Evolutionary conservation across 768 basidiomycete species (phyloP).

Genomic region (Daedaleopsis sinensis): DNA sequence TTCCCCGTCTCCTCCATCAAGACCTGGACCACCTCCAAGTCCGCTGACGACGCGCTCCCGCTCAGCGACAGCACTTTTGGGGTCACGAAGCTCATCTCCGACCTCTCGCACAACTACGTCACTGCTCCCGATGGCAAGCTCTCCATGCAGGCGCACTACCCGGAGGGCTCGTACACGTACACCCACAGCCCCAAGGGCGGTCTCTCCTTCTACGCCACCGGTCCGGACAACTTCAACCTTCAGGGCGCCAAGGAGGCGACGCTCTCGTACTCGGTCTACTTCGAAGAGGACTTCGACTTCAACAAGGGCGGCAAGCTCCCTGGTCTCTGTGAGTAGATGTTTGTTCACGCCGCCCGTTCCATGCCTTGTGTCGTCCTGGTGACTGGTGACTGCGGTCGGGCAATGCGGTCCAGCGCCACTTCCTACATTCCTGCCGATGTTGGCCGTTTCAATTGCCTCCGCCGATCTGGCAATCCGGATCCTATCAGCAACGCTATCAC

Average conservation of each 20-base stretch:
- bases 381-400: too few relatives aligned
- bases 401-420: too few relatives aligned
- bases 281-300: conserved; percentile 65
- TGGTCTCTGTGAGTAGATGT: conserved; percentile 58
- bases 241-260: conserved; percentile 67
- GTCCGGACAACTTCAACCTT: conserved; percentile 53
- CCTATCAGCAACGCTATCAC: too few relatives aligned
- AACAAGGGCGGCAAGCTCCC: conserved; percentile 74
- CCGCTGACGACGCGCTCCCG: conserved; percentile 24
- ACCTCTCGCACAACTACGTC: conserved; percentile 29
- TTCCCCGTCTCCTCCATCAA: conserved; percentile 28
- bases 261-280: conserved; percentile 63
- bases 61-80: conserved; percentile 31
- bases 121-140: conserved; percentile 28
- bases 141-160: conserved; percentile 30
- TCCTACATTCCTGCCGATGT: too few relatives aligned
- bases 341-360: neutral
- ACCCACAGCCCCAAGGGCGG: conserved; percentile 53
- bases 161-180: conserved; percentile 58
- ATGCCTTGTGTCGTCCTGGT: too few relatives aligned
- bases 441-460: too few relatives aligned
- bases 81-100: conserved; percentile 24
- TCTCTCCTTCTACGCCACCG: conserved; percentile 73
- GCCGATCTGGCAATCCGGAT: too few relatives aligned
- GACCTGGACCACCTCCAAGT: conserved; percentile 32